Evolutionary conservation across 805 yeast species (phyloP).

Genomic region (Pichia cephalocereana): DNA sequence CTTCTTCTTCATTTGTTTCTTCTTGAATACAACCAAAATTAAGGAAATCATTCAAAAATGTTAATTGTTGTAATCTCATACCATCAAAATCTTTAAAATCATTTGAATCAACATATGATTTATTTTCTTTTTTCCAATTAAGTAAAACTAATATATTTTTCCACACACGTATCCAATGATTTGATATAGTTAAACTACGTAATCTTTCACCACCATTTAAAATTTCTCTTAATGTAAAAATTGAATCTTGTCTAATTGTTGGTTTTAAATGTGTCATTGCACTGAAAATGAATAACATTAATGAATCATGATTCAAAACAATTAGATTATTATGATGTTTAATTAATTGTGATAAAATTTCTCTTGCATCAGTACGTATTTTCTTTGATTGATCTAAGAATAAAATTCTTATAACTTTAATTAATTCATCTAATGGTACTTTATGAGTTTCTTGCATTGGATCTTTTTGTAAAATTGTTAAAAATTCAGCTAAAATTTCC

Average conservation of each 20-base stretch:
- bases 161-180: slow-evolving; percentile 58
- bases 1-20: slow-evolving; percentile 6
- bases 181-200: slow-evolving; percentile 41
- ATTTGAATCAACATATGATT: slow-evolving; percentile 13
- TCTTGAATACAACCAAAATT: slow-evolving; percentile 18
- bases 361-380: slow-evolving; percentile 31
- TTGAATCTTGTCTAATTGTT: slow-evolving; percentile 65
- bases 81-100: slow-evolving; percentile 14
- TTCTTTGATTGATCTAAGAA: slow-evolving; percentile 55
- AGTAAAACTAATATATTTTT: slow-evolving; percentile 58
- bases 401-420: slow-evolving; percentile 51
- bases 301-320: slow-evolving; percentile 47
- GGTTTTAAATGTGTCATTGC: slow-evolving; percentile 91
- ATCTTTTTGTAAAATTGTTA: slow-evolving; percentile 8
- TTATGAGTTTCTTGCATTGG: slow-evolving; percentile 27
- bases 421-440: slow-evolving; percentile 45
- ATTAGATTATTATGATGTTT: slow-evolving; percentile 27
- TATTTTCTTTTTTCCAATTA: slow-evolving; percentile 47
- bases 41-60: slow-evolving; percentile 25
- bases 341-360: slow-evolving; percentile 6
- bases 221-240: slow-evolving; percentile 54
- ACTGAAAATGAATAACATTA: slow-evolving; percentile 70
- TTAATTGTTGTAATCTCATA: slow-evolving; percentile 28
- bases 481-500: slow-evolving; percentile 12
- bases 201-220: slow-evolving; percentile 31